Evolutionary conservation across 2,329 filamentous ascomycete genomes (phyloP), one percentile per base, ranked within the genome.

Genomic region (Diatrype stigma): DNA sequence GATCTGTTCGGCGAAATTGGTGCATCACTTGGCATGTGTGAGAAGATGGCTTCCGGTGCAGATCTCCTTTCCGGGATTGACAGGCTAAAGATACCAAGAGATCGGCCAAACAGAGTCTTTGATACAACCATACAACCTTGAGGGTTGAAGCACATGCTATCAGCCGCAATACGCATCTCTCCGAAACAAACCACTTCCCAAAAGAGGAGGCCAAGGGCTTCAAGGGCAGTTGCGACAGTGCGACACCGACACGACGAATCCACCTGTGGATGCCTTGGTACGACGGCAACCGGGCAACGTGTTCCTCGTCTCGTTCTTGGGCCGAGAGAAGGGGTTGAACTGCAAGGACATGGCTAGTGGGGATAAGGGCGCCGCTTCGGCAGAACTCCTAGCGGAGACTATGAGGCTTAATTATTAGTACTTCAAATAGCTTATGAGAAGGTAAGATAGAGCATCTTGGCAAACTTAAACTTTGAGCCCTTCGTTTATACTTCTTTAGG

Each of bases 31-130:
- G 7, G 22, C 40, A 42, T n/a, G 26, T 30, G 10, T 14, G 37
- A 19, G 17, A 19, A 17, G 10, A 19, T 19, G n/a, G 8, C n/a
- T 19, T 40, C 37, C 17, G 37, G 37, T 21, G 37, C 14, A 40
- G 17, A 22, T 40, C 19, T 10, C n/a, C 12, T 19, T 4, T 19
- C 8, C 37, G n/a, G 17, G 17, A 19, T 1, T 19, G 26, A 30
- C 17, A 17, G 17, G 11, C n/a, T 40, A 40, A 12, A 19, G 11
- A 21, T 2, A 4, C 22, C 14, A 42, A 6, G 6, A 46, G 28
- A 50, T 46, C 35, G 42, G 4, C 56, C 56, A 59, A 60, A 56
- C 30, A 54, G 23, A 48, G 32, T 56, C 48, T 28, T 42, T 34
- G 53, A 57, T 57, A 60, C 48, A 26, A 42, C 12, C 6, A 12